Evolutionary conservation across 73 alveolate genomes (phyloP), one percentile per base, ranked within the genome.

Genomic region (Paraurostyla sp.): DNA sequence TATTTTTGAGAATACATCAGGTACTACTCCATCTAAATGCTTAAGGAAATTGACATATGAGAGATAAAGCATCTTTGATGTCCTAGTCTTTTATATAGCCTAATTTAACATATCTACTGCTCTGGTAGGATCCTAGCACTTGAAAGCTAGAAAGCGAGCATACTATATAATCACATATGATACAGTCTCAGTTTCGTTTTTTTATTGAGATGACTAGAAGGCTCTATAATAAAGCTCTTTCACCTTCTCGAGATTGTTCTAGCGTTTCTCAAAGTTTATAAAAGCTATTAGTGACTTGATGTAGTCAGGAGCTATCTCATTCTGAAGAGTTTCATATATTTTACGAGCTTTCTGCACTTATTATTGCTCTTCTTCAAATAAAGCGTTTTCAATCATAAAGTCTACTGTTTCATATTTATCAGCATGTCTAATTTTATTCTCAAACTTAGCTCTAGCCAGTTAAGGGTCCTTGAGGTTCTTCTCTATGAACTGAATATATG

Each of bases 251-350:
- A 22, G 13, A 42, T 81, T 81, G 57, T 81, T 81, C 41, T 81
- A 71, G n/a, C 91, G 33, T 71, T 81, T 81, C 35, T 81, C 91
- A 46, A 81, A 81, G 91, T 81, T 81, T 9, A 57, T 57, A 42
- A 52, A 81, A 25, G 82, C 71, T 13, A 81, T 46, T n/a, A 81
- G n/a, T 48, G 80, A 46, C 40, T 81, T 81, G 82, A 81, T 59
- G 23, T 30, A 46, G 60, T 57, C 91, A 9, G 91, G 91, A 35
- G 91, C 91, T 0, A 81, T 59, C 43, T 81, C 91, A 56, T 68
- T 56, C 20, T 81, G 23, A 25, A 81, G 23, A 1, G 43, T 56
- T 52, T 81, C 91, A 27, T 56, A 58, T 3, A 81, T 52, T 36
- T 41, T 81, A 38, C 91, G 27, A 32, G 91, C 81, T 40, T 57